phyloP scores from a whole-genome alignment of 23 red algal genomes.

The Gracilaria gracilis region DNA sequence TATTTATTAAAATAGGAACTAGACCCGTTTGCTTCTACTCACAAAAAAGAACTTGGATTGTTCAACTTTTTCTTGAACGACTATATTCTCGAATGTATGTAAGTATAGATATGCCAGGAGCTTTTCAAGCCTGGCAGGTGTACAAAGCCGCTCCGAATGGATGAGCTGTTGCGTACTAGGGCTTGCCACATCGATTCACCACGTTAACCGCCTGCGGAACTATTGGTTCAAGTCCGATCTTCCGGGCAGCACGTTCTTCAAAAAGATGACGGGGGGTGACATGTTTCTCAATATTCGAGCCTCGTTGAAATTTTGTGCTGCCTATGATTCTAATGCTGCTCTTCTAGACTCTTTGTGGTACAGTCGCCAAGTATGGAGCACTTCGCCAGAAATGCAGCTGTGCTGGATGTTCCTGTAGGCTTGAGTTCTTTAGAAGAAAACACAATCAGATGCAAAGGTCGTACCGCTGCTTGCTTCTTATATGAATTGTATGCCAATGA shows the following conservation, averaged over 20 bases:
- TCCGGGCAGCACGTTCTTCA: not conserved
- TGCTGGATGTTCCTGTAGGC: not conserved
- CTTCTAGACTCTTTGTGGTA: not conserved
- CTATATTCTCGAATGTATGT: not conserved
- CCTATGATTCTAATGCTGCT: slow-evolving; percentile 2
- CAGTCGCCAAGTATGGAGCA: not conserved
- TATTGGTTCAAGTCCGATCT: slow-evolving; percentile 20
- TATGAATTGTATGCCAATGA: slow-evolving; percentile 9
- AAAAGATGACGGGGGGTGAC: not conserved
- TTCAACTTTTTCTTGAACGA: not conserved
- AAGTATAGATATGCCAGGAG: not conserved
- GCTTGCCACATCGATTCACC: not conserved
- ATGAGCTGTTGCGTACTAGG: slow-evolving; percentile 3
- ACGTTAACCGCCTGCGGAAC: not conserved
- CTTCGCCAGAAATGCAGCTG: slow-evolving; percentile 1
- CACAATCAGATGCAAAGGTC: slow-evolving; percentile 9
- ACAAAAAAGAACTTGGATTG: slow-evolving; percentile 4
- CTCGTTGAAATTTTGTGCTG: not conserved
- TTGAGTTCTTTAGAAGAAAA: slow-evolving; percentile 25
- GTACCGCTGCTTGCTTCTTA: not conserved
- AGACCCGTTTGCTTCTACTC: not conserved
- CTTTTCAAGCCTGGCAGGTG: not conserved
- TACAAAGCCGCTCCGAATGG: slow-evolving; percentile 7
- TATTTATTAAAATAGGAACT: not conserved
- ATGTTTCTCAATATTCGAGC: slow-evolving; percentile 3